Evolutionary conservation across 2,329 filamentous ascomycete species (phyloP).

Genomic region (Ophiocordyceps sinensis): DNA sequence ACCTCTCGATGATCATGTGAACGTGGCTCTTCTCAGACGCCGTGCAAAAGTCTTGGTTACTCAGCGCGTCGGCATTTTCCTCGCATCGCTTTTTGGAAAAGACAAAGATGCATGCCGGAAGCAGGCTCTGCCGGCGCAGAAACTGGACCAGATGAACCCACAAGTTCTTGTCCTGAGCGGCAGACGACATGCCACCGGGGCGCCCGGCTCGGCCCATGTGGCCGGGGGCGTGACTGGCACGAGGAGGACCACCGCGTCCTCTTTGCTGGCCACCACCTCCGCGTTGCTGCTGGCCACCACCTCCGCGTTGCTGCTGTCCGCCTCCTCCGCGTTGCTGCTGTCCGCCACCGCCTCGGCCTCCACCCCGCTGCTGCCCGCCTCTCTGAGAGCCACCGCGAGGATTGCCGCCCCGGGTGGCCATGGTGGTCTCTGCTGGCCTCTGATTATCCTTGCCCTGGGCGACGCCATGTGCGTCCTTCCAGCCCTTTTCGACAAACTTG

Average conservation of each 20-base stretch:
- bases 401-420: conserved; percentile 23
- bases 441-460: conserved; percentile 72
- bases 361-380: conserved; percentile 27
- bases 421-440: conserved; percentile 25
- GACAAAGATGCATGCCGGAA: conserved; percentile 93
- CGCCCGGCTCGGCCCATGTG: conserved; percentile 85
- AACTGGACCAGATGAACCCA: conserved; percentile 95
- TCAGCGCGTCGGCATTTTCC: conserved; percentile 89
- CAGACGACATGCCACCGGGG: conserved; percentile 72
- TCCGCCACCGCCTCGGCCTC: conserved; percentile 36
- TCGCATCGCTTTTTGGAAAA: conserved; percentile 98
- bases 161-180: conserved; percentile 86
- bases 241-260: conserved; percentile 35
- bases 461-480: conserved; percentile 82
- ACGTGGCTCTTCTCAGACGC: conserved; percentile 90
- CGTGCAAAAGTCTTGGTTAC: conserved; percentile 89
- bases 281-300: conserved; percentile 32
- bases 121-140: conserved; percentile 69
- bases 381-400: conserved; percentile 27
- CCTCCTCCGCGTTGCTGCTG: conserved; percentile 31
- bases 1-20: conserved; percentile 95
- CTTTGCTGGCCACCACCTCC: conserved; percentile 37
- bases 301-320: conserved; percentile 26
- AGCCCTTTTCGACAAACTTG: conserved; percentile 79
- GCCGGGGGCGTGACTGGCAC: conserved; percentile 51